These are phyloP conservation scores for Eucalyptus urophylla DNA, from an alignment of 345 rosid species.

Conservation along the genomic window DNA sequence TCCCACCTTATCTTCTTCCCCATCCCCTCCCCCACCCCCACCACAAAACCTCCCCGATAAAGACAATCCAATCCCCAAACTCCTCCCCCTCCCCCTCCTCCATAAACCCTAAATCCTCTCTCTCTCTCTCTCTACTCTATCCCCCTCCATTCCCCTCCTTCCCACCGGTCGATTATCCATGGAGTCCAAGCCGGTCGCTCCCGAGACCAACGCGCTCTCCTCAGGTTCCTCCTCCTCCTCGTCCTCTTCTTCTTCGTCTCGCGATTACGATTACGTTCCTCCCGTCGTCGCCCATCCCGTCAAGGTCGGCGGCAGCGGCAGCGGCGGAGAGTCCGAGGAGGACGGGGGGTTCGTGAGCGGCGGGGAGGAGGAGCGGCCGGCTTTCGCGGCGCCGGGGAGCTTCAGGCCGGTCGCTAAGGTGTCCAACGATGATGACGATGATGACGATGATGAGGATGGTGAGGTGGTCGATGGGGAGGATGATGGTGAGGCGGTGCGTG, in stretches of 20 bases:
- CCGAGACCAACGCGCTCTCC: constrained; percentile 11
- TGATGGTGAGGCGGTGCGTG: background rate
- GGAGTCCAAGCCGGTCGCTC: constrained; percentile 32
- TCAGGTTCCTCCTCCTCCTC: constrained; percentile 32
- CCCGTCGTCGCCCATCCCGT: constrained; percentile 6
- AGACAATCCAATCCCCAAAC: background rate
- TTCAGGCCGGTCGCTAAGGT: constrained; percentile 3
- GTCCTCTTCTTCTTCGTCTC: constrained; percentile 1
- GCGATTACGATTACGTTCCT: background rate
- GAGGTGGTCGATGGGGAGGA: background rate
- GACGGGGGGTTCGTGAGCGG: constrained; percentile 38
- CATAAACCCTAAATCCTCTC: background rate
- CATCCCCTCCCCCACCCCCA: background rate
- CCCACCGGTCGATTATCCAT: background rate
- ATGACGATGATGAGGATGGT: constrained; percentile 2
- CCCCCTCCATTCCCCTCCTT: background rate
- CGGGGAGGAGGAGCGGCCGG: constrained; percentile 18
- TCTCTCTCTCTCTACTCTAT: background rate
- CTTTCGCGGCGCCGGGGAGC: background rate
- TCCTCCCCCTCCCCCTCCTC: background rate
- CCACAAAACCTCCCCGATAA: background rate
- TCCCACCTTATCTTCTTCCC: background rate
- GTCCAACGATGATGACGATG: background rate
- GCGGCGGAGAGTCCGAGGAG: background rate
- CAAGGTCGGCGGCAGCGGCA: background rate